Conservation (phyloP, 257 asterid genomes). For the Avicennia marina region DNA sequence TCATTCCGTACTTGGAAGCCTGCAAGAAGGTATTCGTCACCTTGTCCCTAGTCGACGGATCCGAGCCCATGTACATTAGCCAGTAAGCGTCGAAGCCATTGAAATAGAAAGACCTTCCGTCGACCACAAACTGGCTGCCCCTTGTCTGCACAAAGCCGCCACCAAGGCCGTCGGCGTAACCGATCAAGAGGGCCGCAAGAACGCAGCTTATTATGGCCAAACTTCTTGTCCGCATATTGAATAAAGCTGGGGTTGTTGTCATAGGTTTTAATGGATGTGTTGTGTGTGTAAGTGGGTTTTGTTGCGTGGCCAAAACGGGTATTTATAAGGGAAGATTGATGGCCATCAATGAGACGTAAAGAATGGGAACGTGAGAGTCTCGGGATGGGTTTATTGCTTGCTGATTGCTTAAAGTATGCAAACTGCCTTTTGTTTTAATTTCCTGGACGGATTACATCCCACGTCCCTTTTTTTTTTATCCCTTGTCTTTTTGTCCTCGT, state of each 20-base stretch:
- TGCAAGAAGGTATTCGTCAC: constrained; percentile 32
- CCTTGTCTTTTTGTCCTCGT: no score
- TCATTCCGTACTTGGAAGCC: constrained; percentile 47
- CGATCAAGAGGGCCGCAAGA: constrained; percentile 16
- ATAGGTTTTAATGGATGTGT: no score
- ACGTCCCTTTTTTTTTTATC: no score
- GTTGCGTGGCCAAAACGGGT: constrained; percentile 5
- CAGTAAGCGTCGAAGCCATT: constrained; percentile 65
- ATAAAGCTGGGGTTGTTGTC: no score
- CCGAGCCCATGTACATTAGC: constrained; percentile 49
- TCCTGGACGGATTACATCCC: no score
- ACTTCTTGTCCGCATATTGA: constrained; percentile 23
- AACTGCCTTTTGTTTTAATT: no score
- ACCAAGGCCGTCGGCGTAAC: constrained; percentile 13
- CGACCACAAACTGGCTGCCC: constrained; percentile 33
- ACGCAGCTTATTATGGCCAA: no score
- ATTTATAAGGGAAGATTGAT: constrained; percentile 13
- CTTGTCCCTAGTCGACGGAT: constrained; percentile 36
- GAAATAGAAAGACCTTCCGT: constrained; percentile 40
- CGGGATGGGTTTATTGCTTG: constrained; percentile 19
- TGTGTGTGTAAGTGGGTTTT: not conserved
- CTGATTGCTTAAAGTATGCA: no score
- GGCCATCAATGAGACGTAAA: constrained; percentile 2
- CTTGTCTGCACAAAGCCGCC: constrained; percentile 25
- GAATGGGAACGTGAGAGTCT: no score